Conservation (phyloP, 805 yeast species). For the Teunomyces panamensis region DNA sequence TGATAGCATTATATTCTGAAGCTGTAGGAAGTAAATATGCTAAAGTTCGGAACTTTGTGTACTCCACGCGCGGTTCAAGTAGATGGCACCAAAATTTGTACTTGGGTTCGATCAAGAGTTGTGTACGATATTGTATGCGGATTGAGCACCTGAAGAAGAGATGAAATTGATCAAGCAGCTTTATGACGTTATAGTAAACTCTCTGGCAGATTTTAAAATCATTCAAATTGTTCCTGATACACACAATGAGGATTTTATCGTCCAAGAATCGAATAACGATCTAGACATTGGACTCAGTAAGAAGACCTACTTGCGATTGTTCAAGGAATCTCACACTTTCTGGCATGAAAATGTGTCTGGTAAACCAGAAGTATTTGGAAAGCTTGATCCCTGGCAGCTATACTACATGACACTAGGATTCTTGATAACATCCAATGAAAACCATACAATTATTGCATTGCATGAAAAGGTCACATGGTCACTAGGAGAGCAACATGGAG, state of each 20-base stretch:
- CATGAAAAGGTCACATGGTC: conserved; percentile 25
- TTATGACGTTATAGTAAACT: not conserved
- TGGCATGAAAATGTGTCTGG: conserved; percentile 20
- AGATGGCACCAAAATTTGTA: too few species aligned
- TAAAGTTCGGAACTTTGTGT: not conserved
- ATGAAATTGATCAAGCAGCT: conserved; percentile 3
- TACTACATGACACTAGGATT: conserved; percentile 34
- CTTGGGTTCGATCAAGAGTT: too few species aligned
- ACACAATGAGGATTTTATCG: not conserved
- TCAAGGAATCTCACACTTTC: conserved; percentile 29
- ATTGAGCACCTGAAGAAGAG: too few species aligned
- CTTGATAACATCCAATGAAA: conserved; percentile 38
- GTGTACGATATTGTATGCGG: too few species aligned
- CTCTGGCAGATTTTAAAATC: conserved; percentile 4
- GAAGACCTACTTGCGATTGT: conserved; percentile 24
- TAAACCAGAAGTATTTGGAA: not conserved
- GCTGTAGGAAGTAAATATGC: not conserved
- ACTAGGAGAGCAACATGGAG: conserved; percentile 8
- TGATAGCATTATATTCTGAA: not conserved
- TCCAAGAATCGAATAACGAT: conserved; percentile 7
- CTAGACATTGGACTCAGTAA: conserved; percentile 35
- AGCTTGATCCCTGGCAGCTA: conserved; percentile 10
- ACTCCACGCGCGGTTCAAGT: not conserved
- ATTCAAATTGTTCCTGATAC: conserved; percentile 10
- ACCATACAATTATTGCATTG: conserved; percentile 26